These are phyloP conservation scores for Isabelozyma rhagii DNA, from an alignment of 805 yeast species.

Conservation along the genomic window DNA sequence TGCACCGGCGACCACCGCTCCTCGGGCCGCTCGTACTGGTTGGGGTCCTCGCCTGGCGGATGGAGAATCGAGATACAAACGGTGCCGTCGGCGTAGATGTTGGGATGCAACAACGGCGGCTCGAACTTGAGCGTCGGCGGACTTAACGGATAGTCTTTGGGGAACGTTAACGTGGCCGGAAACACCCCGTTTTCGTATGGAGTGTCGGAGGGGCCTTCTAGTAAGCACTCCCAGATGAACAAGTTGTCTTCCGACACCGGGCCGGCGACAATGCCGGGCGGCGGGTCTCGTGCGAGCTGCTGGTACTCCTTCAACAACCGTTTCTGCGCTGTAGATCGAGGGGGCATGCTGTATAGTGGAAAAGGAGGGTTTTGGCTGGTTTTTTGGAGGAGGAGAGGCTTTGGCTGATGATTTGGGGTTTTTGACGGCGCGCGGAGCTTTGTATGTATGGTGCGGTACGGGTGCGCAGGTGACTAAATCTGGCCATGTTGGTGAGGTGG, in stretches of 20 bases:
- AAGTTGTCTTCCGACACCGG: slow-evolving; percentile 75
- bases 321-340: slow-evolving; percentile 67
- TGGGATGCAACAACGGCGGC: slow-evolving; percentile 88
- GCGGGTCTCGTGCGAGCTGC: slow-evolving; percentile 80
- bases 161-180: slow-evolving; percentile 70
- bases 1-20: slow-evolving; percentile 99
- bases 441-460: background rate
- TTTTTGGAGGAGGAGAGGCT: too few species aligned
- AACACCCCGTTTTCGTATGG: slow-evolving; percentile 88
- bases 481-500: too few species aligned
- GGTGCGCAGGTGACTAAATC: background rate
- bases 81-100: slow-evolving; percentile 89
- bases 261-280: slow-evolving; percentile 94
- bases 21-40: slow-evolving; percentile 90
- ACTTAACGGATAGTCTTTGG: slow-evolving; percentile 75
- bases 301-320: slow-evolving; percentile 86
- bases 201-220: slow-evolving; percentile 82
- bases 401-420: too few species aligned
- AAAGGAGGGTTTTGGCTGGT: background rate
- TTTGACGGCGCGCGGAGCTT: too few species aligned
- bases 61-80: slow-evolving; percentile 95
- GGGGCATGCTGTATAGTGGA: background rate
- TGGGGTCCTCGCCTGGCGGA: slow-evolving; percentile 96
- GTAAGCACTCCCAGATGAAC: slow-evolving; percentile 78
- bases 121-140: slow-evolving; percentile 77